Conservation (phyloP, 768 basidiomycete genomes). For the Tulasnella sp. region DNA sequence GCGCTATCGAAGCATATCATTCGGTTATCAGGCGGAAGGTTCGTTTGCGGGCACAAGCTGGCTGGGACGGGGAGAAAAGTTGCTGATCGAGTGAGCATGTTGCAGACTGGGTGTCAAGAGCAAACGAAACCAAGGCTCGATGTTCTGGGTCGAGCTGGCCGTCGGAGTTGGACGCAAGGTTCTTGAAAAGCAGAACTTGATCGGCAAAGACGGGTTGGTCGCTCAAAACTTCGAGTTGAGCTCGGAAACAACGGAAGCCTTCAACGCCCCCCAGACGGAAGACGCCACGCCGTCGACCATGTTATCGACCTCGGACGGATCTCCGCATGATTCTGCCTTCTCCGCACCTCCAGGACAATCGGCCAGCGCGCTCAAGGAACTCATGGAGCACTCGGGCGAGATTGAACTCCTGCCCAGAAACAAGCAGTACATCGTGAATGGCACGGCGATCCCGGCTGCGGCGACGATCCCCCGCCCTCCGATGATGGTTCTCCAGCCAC, state of each 20-base stretch:
- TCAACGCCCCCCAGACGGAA: constrained; percentile 22
- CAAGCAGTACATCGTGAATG: constrained; percentile 6
- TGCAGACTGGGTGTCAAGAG: constrained; percentile 48
- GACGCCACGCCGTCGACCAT: constrained; percentile 22
- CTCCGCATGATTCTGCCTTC: constrained; percentile 1
- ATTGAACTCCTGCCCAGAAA: constrained; percentile 17
- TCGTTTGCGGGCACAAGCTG: not conserved
- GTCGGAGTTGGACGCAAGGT: constrained; percentile 29
- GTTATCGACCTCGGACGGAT: not conserved
- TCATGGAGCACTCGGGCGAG: constrained; percentile 26
- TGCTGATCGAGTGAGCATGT: not conserved
- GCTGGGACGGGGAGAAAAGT: not conserved
- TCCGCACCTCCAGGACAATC: constrained; percentile 3
- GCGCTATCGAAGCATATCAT: constrained; percentile 77
- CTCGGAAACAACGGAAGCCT: constrained; percentile 17
- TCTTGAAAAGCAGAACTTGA: constrained; percentile 13
- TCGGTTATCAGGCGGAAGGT: constrained; percentile 58
- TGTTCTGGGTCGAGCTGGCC: constrained; percentile 82
- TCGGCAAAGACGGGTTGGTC: constrained; percentile 15
- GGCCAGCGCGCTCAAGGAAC: not conserved
- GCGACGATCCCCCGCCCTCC: not conserved
- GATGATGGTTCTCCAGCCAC: not conserved
- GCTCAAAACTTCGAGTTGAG: constrained; percentile 10
- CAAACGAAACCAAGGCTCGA: constrained; percentile 55
- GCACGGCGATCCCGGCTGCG: not conserved